These are phyloP conservation scores for Rutstroemia sp. DNA, from an alignment of 2,329 filamentous ascomycete species.

Conservation along the genomic window DNA sequence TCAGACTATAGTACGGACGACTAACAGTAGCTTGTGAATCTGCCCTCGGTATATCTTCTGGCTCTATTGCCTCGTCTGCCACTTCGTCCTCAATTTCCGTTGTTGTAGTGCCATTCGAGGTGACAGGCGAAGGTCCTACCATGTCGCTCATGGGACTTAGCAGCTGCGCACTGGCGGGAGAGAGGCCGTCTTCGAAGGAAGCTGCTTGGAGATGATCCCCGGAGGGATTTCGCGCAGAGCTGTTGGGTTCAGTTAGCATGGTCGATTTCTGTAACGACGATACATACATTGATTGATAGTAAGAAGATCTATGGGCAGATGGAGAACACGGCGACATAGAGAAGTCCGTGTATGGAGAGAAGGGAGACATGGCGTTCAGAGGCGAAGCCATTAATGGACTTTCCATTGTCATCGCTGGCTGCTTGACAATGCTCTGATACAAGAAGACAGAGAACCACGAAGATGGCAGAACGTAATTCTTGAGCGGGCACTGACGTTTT, in stretches of 20 bases:
- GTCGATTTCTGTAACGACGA: not conserved
- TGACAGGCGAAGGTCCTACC: constrained; percentile 76
- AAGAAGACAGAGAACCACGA: constrained; percentile 1
- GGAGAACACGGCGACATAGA: constrained; percentile 46
- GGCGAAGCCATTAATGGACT: constrained; percentile 56
- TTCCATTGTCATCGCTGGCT: constrained; percentile 47
- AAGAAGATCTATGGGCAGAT: constrained; percentile 35
- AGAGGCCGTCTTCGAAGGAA: constrained; percentile 33
- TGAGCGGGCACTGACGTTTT: not conserved
- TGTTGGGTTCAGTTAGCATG: constrained; percentile 24
- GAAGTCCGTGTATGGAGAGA: constrained; percentile 48
- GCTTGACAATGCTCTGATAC: not conserved
- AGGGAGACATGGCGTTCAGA: constrained; percentile 46
- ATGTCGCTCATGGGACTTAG: constrained; percentile 59
- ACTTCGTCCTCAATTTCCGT: constrained; percentile 80
- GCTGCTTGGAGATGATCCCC: constrained; percentile 45
- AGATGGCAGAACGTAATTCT: not conserved
- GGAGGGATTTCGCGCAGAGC: constrained; percentile 37
- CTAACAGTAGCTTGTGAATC: constrained; percentile 22
- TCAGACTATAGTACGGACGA: constrained; percentile 6
- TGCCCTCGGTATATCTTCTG: constrained; percentile 22
- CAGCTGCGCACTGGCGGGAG: constrained; percentile 35
- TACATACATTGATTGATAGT: constrained; percentile 46
- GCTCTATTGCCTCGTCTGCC: constrained; percentile 47
- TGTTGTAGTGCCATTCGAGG: constrained; percentile 74